Percentiles rank a stretch among this genome's conserved stretches.
Conservation (phyloP, 129 eudicot species). For the Glebionis coronaria region DNA sequence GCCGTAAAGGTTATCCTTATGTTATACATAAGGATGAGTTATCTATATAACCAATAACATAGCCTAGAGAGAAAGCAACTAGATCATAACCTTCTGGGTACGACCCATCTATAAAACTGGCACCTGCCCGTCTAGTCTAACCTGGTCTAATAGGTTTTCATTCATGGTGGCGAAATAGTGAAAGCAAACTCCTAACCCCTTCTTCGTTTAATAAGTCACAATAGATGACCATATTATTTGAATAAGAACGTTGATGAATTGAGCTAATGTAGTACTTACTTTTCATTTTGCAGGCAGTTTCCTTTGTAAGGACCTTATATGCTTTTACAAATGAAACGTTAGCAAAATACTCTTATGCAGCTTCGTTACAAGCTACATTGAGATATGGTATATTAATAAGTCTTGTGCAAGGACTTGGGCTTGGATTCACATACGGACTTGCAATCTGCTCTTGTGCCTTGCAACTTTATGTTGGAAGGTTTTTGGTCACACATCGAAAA, state of each 20-base stretch:
- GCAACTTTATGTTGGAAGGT: slow-evolving; percentile 95
- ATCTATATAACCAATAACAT: no score
- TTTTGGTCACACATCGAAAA: slow-evolving; percentile 67
- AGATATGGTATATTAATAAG: slow-evolving; percentile 94
- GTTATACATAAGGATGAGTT: no score
- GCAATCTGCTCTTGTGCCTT: slow-evolving; percentile 98
- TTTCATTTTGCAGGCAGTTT: slow-evolving; percentile 64
- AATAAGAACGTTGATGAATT: neutral
- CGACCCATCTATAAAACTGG: no score
- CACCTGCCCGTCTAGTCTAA: no score
- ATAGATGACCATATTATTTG: no score
- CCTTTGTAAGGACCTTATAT: slow-evolving; percentile 80
- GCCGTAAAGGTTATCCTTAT: no score
- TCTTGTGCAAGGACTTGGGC: slow-evolving; percentile 99
- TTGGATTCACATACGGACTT: slow-evolving; percentile 96
- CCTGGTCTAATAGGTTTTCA: no score
- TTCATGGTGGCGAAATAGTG: no score
- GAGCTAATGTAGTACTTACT: slow-evolving; percentile 2
- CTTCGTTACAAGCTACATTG: slow-evolving; percentile 88
- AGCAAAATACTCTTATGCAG: slow-evolving; percentile 94
- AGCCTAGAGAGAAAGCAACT: no score
- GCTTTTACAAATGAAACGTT: slow-evolving; percentile 91
- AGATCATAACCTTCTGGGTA: no score
- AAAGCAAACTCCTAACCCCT: no score
- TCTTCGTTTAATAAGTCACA: no score